Percentiles rank a stretch among this genome's conserved stretches.
Conservation (phyloP, 495 filamentous ascomycete species). For the Hypomontagnella submonticulosa region DNA sequence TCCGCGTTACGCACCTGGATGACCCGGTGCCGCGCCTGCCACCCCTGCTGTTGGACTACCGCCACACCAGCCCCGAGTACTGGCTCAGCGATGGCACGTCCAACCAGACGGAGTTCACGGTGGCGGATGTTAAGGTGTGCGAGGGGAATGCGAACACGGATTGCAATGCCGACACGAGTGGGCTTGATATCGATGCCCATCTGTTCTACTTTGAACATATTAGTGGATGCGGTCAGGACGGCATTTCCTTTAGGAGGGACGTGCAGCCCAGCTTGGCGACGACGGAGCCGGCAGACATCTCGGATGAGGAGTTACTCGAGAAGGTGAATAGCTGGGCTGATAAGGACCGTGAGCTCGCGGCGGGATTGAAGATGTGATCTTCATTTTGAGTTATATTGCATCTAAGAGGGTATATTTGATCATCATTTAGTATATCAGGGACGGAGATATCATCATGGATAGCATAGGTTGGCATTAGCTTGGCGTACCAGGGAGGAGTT, state of each 20-base stretch:
- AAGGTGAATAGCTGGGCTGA: slow-evolving; percentile 46
- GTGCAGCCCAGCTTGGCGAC: slow-evolving; percentile 28
- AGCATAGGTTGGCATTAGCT: slow-evolving; percentile 2
- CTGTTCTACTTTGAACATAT: slow-evolving; percentile 53
- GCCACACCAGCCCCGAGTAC: slow-evolving; percentile 75
- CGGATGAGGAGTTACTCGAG: slow-evolving; percentile 47
- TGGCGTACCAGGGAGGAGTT: slow-evolving; percentile 3
- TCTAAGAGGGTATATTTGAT: not conserved
- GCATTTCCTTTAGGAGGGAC: slow-evolving; percentile 39
- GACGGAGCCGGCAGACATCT: slow-evolving; percentile 30
- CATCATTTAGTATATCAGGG: not conserved
- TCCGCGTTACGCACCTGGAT: slow-evolving; percentile 72
- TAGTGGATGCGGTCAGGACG: slow-evolving; percentile 41
- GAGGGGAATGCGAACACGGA: slow-evolving; percentile 48
- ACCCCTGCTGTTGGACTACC: slow-evolving; percentile 64
- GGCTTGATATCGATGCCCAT: slow-evolving; percentile 50
- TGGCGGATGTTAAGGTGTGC: slow-evolving; percentile 52
- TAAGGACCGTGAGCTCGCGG: slow-evolving; percentile 38
- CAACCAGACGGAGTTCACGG: slow-evolving; percentile 39
- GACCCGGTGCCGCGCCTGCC: slow-evolving; percentile 76
- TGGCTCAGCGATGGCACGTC: slow-evolving; percentile 55
- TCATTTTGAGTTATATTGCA: not conserved
- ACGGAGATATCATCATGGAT: not conserved
- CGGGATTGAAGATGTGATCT: not conserved
- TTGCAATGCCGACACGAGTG: slow-evolving; percentile 54